These are phyloP conservation scores for Globisporangium rhizosaccharum DNA, from an alignment of 352 stramenopile genomes.

Conservation along the genomic window DNA sequence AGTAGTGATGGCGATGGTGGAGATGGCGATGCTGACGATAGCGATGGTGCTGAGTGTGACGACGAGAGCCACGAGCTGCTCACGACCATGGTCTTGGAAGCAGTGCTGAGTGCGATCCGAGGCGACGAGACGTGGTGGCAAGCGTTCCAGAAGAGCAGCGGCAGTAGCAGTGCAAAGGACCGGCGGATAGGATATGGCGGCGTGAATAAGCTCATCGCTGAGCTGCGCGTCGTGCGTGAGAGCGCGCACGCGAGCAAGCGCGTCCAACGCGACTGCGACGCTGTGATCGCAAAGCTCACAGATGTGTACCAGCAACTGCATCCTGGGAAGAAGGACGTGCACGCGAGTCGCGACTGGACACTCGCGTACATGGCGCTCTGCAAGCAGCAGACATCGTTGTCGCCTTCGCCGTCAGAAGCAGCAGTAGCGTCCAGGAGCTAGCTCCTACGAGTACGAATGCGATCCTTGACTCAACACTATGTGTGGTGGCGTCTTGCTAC, in stretches of 20 bases:
- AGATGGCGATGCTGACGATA: conserved; percentile 11
- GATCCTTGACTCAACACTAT: no score
- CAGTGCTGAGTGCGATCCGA: conserved; percentile 52
- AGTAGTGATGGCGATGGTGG: conserved; percentile 3
- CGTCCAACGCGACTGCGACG: conserved; percentile 27
- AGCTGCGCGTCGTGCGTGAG: conserved; percentile 45
- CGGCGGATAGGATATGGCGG: conserved; percentile 51
- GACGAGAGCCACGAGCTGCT: conserved; percentile 24
- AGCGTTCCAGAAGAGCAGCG: conserved; percentile 21
- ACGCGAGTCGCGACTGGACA: conserved; percentile 24
- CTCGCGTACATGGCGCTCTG: conserved; percentile 32
- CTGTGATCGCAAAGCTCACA: conserved; percentile 38
- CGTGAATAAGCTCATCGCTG: conserved; percentile 64
- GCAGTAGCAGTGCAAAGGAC: conserved; percentile 8
- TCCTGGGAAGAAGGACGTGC: conserved; percentile 40
- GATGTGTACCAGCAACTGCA: conserved; percentile 49
- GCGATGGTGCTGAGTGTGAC: conserved; percentile 11
- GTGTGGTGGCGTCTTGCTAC: no score
- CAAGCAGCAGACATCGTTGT: conserved; percentile 11
- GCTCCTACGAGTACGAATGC: no score
- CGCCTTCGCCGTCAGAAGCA: no score
- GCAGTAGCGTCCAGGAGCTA: no score
- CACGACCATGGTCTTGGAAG: conserved; percentile 38
- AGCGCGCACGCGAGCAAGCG: conserved; percentile 27
- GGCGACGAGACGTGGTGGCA: conserved; percentile 64